Evolutionary conservation across 192 early-diverging fungal species (phyloP), one percentile per base, ranked within the genome.

Genomic region (Ambispora gerdemannii): DNA sequence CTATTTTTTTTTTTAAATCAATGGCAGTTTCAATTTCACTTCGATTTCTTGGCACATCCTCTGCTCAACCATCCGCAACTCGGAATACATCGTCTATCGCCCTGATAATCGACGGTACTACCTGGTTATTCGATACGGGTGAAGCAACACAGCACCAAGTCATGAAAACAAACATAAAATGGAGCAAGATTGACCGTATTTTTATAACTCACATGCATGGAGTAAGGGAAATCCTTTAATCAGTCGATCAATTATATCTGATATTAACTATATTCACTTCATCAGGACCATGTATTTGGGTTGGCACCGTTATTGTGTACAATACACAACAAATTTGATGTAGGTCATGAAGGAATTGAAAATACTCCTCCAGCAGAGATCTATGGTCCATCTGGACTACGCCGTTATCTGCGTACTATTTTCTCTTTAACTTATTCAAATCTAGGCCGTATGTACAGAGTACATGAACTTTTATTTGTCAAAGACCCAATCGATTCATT

Each of bases 121-220:
- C 76, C 24, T 81, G 75, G 71, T 28, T 86, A 28, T 78, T 86
- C 73, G 84, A 86, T 34, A 78, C 76, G 56, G 84, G 84, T 30
- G 84, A 86, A 66, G 83, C 76, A 20, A 81, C 83, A 1, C 84
- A 86, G 51, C 84, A 86, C 63, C 84, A 84, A 43, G 67, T 86
- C n/a, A 77, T 75, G 50, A 72, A 77, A 64, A 75, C 70, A 15
- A 55, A 67, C n/a, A 31, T 80, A 15, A 76, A 70, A 31, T 72
- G 75, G 61, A 64, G 75, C 4, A 73, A 72, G 25, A 74, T 80
- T 20, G 70, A 58, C n/a, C n/a, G n/a, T n/a, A n/a, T n/a, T n/a
- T n/a, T n/a, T n/a, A n/a, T n/a, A n/a, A n/a, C n/a, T n/a, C n/a
- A n/a, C n/a, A n/a, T n/a, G n/a, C n/a, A n/a, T n/a, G n/a, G n/a